Evolutionary conservation across 441 rosid species (phyloP).

Genomic region (Erysimum pusillum): DNA sequence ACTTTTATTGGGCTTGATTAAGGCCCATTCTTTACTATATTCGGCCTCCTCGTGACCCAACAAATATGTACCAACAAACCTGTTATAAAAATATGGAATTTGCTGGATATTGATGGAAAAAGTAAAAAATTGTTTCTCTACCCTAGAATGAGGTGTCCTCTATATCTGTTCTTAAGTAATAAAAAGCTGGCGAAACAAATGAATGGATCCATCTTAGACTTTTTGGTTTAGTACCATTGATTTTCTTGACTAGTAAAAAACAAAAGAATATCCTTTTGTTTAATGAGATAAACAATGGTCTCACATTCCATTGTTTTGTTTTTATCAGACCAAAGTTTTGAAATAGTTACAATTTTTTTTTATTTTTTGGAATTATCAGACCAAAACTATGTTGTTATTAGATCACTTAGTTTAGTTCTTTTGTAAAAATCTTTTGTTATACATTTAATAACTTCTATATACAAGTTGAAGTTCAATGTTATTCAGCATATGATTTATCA

Average conservation of each 20-base stretch:
- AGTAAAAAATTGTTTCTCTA: background rate
- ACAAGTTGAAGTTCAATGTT: background rate
- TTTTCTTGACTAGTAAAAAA: background rate
- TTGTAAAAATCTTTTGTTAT: too few species aligned
- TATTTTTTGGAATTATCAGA: background rate
- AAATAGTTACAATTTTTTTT: background rate
- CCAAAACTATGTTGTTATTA: too few species aligned
- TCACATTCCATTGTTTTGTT: slow-evolving; percentile 1
- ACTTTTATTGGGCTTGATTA: slow-evolving; percentile 20
- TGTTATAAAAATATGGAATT: too few species aligned
- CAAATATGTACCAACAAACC: too few species aligned
- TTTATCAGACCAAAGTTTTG: background rate
- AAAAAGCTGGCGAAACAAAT: too few species aligned
- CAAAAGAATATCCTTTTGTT: background rate
- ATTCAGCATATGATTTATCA: background rate
- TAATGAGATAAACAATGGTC: too few species aligned
- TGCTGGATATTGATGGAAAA: background rate
- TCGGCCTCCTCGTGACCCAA: background rate
- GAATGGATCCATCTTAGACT: background rate
- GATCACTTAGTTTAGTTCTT: too few species aligned
- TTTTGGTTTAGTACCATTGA: background rate
- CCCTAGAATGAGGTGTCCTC: background rate
- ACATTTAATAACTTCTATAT: background rate
- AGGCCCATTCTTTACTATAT: slow-evolving; percentile 1
- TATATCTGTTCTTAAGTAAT: too few species aligned